A percentile compares a stretch with the other conserved stretches of the same genome.
phyloP scores from a whole-genome alignment of 345 rosid genomes.

The Litchi chinensis region DNA sequence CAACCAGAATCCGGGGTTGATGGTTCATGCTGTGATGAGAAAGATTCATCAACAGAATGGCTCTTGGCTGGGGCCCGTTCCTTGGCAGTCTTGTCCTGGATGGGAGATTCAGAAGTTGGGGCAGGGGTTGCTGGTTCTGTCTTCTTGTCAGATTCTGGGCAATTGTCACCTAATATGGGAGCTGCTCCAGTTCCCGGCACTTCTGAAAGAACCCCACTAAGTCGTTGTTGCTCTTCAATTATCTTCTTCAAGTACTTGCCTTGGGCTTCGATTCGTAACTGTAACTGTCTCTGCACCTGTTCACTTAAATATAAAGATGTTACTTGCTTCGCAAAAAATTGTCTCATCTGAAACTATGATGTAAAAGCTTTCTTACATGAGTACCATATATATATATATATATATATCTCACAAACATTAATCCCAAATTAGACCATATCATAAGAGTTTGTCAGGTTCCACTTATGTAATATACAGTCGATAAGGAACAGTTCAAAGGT shows the following conservation, averaged over 20 bases:
- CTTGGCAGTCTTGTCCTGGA: constrained; percentile 68
- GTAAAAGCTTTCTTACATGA: not conserved
- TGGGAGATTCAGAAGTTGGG: constrained; percentile 77
- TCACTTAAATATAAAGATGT: constrained; percentile 18
- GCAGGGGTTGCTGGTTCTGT: constrained; percentile 90
- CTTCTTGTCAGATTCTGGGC: constrained; percentile 64
- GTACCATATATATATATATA: not conserved
- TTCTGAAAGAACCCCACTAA: constrained; percentile 72
- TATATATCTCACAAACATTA: not conserved
- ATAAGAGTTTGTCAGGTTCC: not conserved
- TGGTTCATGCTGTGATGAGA: constrained; percentile 83
- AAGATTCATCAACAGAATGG: constrained; percentile 79
- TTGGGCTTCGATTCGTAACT: constrained; percentile 95
- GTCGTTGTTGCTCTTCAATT: constrained; percentile 95
- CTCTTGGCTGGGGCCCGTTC: constrained; percentile 67
- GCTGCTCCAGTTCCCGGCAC: constrained; percentile 45
- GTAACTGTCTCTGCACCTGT: constrained; percentile 98
- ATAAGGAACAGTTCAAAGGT: not conserved
- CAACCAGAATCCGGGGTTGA: constrained; percentile 86
- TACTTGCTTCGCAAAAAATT: constrained; percentile 5
- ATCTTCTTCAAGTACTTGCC: constrained; percentile 98
- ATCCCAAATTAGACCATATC: not conserved
- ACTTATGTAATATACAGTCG: not conserved
- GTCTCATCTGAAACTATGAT: not conserved
- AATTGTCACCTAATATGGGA: constrained; percentile 46